phyloP scores from a whole-genome alignment of 257 asterid genomes.

The Plantago major region DNA sequence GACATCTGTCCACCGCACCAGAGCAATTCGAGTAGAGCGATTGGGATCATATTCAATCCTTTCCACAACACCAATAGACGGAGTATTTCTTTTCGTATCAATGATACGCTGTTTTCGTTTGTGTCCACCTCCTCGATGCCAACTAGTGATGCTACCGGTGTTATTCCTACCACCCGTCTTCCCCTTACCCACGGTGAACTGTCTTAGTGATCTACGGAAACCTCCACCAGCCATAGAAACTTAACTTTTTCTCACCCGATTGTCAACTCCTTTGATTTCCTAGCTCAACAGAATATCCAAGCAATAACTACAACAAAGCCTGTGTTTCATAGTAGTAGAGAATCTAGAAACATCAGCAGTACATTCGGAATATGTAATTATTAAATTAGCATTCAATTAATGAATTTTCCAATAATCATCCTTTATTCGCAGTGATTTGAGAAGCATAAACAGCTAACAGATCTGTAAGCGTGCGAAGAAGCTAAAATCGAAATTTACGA shows the following conservation, averaged over 20 bases:
- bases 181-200: constrained; percentile 5
- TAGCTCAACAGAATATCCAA: neutral
- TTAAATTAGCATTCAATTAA: neutral
- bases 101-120: constrained; percentile 16
- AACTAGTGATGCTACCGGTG: constrained; percentile 7
- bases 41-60: constrained; percentile 7
- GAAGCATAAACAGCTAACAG: neutral
- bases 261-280: neutral
- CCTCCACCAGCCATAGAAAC: constrained; percentile 3
- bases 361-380: too few relatives aligned
- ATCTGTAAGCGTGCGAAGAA: neutral
- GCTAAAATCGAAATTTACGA: too few relatives aligned
- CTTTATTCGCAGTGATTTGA: too few relatives aligned
- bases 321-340: neutral
- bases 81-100: constrained; percentile 9
- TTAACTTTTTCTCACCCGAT: neutral
- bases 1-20: constrained; percentile 2
- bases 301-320: neutral
- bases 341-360: neutral
- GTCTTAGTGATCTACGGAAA: constrained; percentile 4
- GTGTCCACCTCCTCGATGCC: constrained; percentile 16
- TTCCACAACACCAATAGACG: neutral
- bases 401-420: too few relatives aligned
- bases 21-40: constrained; percentile 1
- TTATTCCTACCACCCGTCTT: constrained; percentile 16